Conservation (phyloP, 352 stramenopile species). For the Halophytophthora polymorphica region DNA sequence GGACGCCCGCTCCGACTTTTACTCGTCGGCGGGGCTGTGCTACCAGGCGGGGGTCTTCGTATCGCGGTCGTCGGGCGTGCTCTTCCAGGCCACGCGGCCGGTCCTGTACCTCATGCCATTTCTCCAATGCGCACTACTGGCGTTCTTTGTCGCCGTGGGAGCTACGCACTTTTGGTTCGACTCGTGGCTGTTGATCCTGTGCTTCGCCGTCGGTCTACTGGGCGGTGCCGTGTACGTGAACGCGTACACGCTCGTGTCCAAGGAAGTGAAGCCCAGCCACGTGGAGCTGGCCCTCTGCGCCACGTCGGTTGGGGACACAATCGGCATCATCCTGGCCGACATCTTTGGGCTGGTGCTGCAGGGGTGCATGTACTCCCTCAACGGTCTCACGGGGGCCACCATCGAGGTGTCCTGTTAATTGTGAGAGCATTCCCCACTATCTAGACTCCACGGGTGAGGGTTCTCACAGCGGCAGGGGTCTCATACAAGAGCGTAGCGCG, state of each 20-base stretch:
- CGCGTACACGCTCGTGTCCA: constrained; percentile 87
- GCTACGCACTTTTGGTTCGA: constrained; percentile 86
- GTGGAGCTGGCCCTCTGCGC: constrained; percentile 87
- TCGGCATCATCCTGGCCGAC: constrained; percentile 90
- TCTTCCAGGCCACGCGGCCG: constrained; percentile 68
- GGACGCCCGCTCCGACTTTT: constrained; percentile 81
- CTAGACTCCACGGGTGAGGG: no score
- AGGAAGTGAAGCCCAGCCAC: constrained; percentile 61
- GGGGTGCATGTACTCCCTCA: constrained; percentile 89
- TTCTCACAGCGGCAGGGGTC: no score
- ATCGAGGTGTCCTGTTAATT: constrained; percentile 54
- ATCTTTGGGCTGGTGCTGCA: constrained; percentile 88
- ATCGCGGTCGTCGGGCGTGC: constrained; percentile 82
- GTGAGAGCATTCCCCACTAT: no score
- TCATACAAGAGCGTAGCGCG: no score
- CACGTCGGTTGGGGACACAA: constrained; percentile 86
- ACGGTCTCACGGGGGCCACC: constrained; percentile 59
- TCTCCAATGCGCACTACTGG: constrained; percentile 83
- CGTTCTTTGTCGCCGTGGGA: constrained; percentile 85
- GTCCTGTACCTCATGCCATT: constrained; percentile 90
- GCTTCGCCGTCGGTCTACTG: constrained; percentile 86
- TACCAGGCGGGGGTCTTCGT: constrained; percentile 95
- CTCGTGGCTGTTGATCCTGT: constrained; percentile 72
- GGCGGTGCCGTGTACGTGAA: constrained; percentile 91
- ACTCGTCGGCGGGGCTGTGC: constrained; percentile 84